These are phyloP conservation scores for Chloropicon primus DNA, from an alignment of 139 green algal species.

Conservation along the genomic window DNA sequence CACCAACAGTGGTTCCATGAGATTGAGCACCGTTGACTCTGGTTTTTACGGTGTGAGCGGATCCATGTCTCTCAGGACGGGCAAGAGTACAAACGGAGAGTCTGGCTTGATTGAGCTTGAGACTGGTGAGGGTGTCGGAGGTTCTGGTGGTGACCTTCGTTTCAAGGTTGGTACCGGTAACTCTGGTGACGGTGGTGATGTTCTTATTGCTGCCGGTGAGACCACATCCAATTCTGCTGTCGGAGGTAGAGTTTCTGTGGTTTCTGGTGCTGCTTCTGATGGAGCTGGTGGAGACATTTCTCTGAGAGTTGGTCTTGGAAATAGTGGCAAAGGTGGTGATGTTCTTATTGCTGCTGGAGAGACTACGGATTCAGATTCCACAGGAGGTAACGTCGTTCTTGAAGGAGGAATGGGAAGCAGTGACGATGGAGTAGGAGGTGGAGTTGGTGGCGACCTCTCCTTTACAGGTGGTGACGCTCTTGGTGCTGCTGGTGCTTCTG, in stretches of 20 bases:
- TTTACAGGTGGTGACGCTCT: no score
- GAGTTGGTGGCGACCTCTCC: no score
- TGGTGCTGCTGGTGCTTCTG: neutral
- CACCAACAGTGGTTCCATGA: neutral
- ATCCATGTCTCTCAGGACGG: neutral
- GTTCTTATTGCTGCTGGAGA: no score
- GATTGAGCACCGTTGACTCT: neutral
- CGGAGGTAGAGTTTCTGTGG: no score
- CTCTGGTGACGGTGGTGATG: neutral
- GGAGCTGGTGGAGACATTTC: no score
- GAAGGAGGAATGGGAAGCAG: no score
- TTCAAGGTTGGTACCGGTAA: neutral
- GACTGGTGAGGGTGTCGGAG: neutral
- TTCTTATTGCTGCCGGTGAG: constrained; percentile 1
- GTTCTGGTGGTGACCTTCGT: neutral
- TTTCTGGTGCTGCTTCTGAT: no score
- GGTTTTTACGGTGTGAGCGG: neutral
- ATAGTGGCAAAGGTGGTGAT: constrained; percentile 4
- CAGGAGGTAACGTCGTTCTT: no score
- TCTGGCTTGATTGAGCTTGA: neutral
- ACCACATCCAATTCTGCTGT: neutral
- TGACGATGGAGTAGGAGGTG: no score
- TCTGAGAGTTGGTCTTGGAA: neutral
- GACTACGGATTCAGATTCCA: no score
- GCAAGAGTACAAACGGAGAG: neutral